Conservation (phyloP, 805 yeast species). For the Babjeviella inositovora region DNA sequence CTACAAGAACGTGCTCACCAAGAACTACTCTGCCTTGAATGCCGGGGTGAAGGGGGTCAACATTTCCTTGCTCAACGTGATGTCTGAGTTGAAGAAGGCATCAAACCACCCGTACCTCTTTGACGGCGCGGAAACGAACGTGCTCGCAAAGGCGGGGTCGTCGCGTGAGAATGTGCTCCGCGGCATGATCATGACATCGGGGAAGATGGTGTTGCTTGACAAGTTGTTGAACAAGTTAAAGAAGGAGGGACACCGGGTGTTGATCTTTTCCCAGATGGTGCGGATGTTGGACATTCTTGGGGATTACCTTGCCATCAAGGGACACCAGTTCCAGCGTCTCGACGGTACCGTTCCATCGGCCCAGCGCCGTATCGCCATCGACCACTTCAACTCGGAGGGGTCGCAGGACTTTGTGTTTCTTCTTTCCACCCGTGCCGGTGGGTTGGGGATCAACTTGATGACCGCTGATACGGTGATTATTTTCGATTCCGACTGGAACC, state of each 20-base stretch:
- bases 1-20: slow-evolving; percentile 84
- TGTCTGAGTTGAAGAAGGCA: slow-evolving; percentile 94
- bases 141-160: slow-evolving; percentile 46
- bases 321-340: slow-evolving; percentile 76
- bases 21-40: slow-evolving; percentile 82
- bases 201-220: slow-evolving; percentile 94
- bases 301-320: slow-evolving; percentile 79
- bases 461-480: slow-evolving; percentile 98
- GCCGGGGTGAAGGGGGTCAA: slow-evolving; percentile 62
- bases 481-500: slow-evolving; percentile 98
- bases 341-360: slow-evolving; percentile 96
- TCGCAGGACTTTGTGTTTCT: slow-evolving; percentile 85
- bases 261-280: slow-evolving; percentile 95
- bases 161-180: slow-evolving; percentile 70
- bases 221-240: slow-evolving; percentile 70
- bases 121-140: slow-evolving; percentile 81
- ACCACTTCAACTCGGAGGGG: slow-evolving; percentile 89
- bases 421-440: slow-evolving; percentile 95
- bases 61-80: slow-evolving; percentile 77
- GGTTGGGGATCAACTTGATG: slow-evolving; percentile 95
- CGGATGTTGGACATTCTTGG: slow-evolving; percentile 90
- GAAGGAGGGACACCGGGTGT: slow-evolving; percentile 91
- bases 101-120: slow-evolving; percentile 94
- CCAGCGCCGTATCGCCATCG: slow-evolving; percentile 87
- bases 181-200: slow-evolving; percentile 94